phyloP scores from a whole-genome alignment of 2,329 filamentous ascomycete genomes.

The Penicillium sp. region DNA sequence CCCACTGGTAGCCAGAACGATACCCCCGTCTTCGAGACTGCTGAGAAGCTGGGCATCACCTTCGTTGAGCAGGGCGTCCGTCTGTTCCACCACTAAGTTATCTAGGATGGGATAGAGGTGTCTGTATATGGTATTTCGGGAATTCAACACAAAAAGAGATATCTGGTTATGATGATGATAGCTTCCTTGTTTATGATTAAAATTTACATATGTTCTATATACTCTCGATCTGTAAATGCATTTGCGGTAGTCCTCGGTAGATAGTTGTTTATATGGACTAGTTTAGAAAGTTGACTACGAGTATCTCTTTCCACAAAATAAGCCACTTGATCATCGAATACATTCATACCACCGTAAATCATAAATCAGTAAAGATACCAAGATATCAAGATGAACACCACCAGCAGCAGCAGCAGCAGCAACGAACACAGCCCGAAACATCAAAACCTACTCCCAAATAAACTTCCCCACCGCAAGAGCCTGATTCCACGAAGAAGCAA shows the following conservation, averaged over 20 bases:
- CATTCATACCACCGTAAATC: too few species aligned
- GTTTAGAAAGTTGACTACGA: too few species aligned
- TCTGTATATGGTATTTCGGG: conserved; percentile 1
- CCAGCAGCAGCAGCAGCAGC: too few species aligned
- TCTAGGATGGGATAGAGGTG: background rate
- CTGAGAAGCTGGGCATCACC: conserved; percentile 86
- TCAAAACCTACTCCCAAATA: background rate
- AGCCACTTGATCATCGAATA: too few species aligned
- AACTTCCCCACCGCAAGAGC: background rate
- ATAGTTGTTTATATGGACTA: too few species aligned
- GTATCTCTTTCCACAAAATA: too few species aligned
- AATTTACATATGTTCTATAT: conserved; percentile 14
- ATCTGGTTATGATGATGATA: conserved; percentile 28
- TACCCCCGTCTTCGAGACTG: conserved; percentile 67
- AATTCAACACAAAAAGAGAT: conserved; percentile 18
- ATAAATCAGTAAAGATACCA: too few species aligned
- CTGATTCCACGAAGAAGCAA: background rate
- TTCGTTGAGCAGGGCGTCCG: conserved; percentile 95
- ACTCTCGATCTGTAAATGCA: too few species aligned
- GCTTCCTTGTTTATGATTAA: conserved; percentile 25
- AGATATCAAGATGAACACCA: too few species aligned
- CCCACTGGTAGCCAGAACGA: conserved; percentile 71
- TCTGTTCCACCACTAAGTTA: conserved; percentile 84
- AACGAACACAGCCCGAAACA: background rate
- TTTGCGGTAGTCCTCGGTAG: too few species aligned